A percentile compares a stretch with the other conserved stretches of the same genome.
phyloP scores from a whole-genome alignment of 768 basidiomycete genomes.

The Leccinum obscurum region DNA sequence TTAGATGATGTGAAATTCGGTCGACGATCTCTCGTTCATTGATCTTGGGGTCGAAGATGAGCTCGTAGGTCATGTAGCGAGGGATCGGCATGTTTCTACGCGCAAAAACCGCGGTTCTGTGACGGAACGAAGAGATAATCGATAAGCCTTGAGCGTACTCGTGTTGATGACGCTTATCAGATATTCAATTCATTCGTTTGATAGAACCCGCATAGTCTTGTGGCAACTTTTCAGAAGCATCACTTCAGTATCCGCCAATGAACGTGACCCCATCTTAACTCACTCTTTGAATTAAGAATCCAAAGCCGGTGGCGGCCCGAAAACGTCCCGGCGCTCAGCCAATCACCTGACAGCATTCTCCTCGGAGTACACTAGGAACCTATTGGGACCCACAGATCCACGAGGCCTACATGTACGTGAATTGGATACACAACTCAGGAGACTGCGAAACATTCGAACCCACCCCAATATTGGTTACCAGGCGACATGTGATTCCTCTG shows the following conservation, averaged over 20 bases:
- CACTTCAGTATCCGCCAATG: background rate
- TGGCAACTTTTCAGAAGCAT: background rate
- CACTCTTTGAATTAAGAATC: background rate
- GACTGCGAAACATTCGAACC: background rate
- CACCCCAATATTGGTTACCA: background rate
- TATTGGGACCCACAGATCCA: background rate
- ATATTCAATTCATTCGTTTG: background rate
- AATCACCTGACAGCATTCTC: background rate
- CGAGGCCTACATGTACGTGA: background rate
- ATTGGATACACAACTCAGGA: background rate
- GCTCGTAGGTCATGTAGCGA: background rate
- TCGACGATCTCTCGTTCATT: background rate
- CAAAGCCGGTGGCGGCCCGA: background rate
- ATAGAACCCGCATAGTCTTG: background rate
- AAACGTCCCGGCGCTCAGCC: background rate
- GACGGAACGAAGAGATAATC: background rate
- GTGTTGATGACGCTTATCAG: background rate
- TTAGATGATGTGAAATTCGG: constrained; percentile 12
- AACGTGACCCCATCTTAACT: background rate
- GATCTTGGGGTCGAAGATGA: background rate
- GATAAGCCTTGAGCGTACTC: background rate
- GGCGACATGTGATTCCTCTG: background rate
- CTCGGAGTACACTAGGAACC: constrained; percentile 6
- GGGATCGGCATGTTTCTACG: constrained; percentile 1
- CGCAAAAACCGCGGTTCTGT: background rate